A percentile compares a stretch with the other conserved stretches of the same genome.
Conservation (phyloP, 257 asterid genomes). For the Verbena officinalis region DNA sequence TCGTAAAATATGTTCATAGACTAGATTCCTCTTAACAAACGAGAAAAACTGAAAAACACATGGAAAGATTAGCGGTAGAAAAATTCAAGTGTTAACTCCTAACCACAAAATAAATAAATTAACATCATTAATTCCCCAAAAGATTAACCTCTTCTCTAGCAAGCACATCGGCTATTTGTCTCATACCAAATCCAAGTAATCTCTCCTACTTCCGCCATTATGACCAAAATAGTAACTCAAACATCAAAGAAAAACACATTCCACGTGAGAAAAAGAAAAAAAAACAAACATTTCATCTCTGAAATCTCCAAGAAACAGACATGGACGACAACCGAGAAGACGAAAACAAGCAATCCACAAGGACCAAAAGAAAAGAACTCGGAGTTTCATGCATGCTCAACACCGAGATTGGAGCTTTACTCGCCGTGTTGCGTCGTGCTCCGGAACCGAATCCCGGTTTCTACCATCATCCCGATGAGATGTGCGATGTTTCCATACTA, state of each 20-base stretch:
- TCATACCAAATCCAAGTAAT: slow-evolving; percentile 12
- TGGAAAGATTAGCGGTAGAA: slow-evolving; percentile 36
- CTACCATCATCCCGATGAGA: slow-evolving; percentile 60
- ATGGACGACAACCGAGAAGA: slow-evolving; percentile 37
- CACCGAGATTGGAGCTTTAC: slow-evolving; percentile 85
- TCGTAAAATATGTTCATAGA: background rate
- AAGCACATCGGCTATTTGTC: slow-evolving; percentile 35
- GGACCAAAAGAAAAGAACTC: slow-evolving; percentile 58
- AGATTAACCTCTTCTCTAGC: slow-evolving; percentile 39
- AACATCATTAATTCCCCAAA: background rate
- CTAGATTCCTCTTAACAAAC: no score
- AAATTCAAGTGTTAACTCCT: slow-evolving; percentile 35
- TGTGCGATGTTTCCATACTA: slow-evolving; percentile 49
- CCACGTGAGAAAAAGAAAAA: no score
- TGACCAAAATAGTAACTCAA: background rate
- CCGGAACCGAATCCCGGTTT: slow-evolving; percentile 53
- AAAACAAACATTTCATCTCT: slow-evolving; percentile 20
- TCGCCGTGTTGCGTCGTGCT: slow-evolving; percentile 76
- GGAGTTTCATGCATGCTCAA: slow-evolving; percentile 92
- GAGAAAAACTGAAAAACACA: slow-evolving; percentile 14
- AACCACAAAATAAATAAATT: slow-evolving; percentile 33
- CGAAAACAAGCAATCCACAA: slow-evolving; percentile 50
- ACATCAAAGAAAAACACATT: background rate
- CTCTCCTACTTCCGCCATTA: background rate
- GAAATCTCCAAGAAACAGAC: background rate